Evolutionary conservation across 1,284 basidiomycete genomes (phyloP).

Genomic region (Phellinidium pouzarii): DNA sequence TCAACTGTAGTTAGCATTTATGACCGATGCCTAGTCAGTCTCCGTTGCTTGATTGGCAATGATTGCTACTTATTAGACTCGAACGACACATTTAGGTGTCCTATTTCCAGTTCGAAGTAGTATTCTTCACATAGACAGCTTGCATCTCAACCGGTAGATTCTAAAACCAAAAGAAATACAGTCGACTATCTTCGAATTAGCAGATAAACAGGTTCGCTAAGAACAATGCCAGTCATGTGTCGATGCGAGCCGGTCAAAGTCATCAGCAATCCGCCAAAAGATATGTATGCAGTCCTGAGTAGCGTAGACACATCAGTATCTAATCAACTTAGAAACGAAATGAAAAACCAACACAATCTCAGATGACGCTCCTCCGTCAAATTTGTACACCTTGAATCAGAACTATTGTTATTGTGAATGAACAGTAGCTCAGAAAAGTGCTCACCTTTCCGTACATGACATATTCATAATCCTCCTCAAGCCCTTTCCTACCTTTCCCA

Average conservation of each 20-base stretch:
- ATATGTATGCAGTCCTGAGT: constrained; percentile 85
- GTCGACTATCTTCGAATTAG: constrained; percentile 68
- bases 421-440: constrained; percentile 5
- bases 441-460: constrained; percentile 98
- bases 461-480: constrained; percentile 97
- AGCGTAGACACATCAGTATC: constrained; percentile 15
- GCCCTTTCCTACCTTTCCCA: constrained; percentile 76
- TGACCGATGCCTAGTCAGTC: too few species aligned
- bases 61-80: too few species aligned
- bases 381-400: constrained; percentile 85
- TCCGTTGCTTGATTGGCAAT: too few species aligned
- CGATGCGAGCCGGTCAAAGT: constrained; percentile 90
- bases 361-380: constrained; percentile 73
- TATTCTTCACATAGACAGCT: too few species aligned
- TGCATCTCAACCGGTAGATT: not conserved
- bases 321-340: constrained; percentile 8
- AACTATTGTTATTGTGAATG: not conserved
- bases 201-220: constrained; percentile 90
- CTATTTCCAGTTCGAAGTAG: too few species aligned
- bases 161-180: not conserved
- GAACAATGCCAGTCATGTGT: constrained; percentile 87
- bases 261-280: constrained; percentile 95
- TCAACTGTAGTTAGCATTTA: too few species aligned
- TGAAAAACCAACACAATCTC: constrained; percentile 75
- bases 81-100: too few species aligned